Base-by-base conservation (phyloP, 371 early-diverging fungal species). In the Circinella umbellata region DNA sequence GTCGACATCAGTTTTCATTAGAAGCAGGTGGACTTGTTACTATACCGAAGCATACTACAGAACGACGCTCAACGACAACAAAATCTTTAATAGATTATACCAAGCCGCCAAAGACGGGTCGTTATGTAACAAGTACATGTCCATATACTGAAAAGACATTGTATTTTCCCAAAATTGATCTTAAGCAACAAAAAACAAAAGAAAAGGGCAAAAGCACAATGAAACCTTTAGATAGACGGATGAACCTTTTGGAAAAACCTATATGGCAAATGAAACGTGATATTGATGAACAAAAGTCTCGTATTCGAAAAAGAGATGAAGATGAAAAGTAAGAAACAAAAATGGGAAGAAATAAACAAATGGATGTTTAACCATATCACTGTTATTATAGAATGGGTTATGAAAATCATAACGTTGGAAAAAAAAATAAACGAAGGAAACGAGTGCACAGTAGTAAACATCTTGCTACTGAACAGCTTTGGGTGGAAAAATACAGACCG, bases 401-500 rank as follows among this genome's bases (percentile, higher is more conserved):
- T 57, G 57, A 57, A 57, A 18, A n/a, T 57, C 7, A 51, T 51
- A 14, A 51, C 0, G 51, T 4, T 51, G 51, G 51, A 5, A 51
- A 51, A 51, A 51, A 51, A n/a, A 8, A 51, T 13, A 51, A 51
- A n/a, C 51, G 51, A 51, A 51, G 51, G 51, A 51, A 51, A 15
- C 51, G 51, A 15, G n/a, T 54, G 27, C 36, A 64, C 47, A 36
- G 53, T 34, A 13, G 46, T 38, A 63, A 53, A 39, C 27, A 46
- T 13, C 13, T 47, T 11, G 39, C n/a, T n/a, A 61, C 57, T n/a
- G 57, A 60, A 10, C 20, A 51, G 13, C 73, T 95, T 13, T 99
- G 98, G 98, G 95, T 93, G 3, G 96, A 99, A 74, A 96, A 95
- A 72, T 98, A 97, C 76, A 80, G 89, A 34, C 98, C 99, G 0